Base-by-base conservation (phyloP, 1,284 basidiomycete genomes). In the Neolentinus lepideus region DNA sequence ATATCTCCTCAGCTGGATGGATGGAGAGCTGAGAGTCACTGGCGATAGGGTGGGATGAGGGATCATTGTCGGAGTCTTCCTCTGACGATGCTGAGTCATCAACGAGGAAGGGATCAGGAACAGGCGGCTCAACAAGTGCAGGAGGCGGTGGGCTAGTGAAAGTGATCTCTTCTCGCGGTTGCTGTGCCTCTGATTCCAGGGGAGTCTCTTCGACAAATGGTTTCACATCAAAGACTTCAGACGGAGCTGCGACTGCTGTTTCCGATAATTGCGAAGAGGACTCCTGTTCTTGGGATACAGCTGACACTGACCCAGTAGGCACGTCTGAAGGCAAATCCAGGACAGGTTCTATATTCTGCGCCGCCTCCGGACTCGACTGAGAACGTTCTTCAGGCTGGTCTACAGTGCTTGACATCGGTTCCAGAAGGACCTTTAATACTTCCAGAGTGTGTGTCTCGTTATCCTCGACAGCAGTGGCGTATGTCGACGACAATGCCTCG, bases 41-140 rank as follows among this genome's bases (percentile, higher is more conserved):
- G 29, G 56, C 31, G 57, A 56, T n/a, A 55, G 31, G 11, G 25
- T 27, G 33, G 31, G 69, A 69, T 6, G 65, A 69, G 21, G 69
- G 61, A 8, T 66, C 67, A 48, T 70, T 66, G 14, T 68, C 67
- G 46, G 71, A 71, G 25, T 66, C 65, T 0, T 63, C 57, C 9
- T 64, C 63, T 21, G 38, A 43, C n/a, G 38, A 43, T 4, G 12
- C 38, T 2, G 62, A 54, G 57, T 79, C 78, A 57, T 81, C 81
- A 27, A 81, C 67, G 53, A 82, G 69, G 69, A 84, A 84, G 1
- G 82, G 80, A 65, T 84, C 75, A n/a, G 77, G 78, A 2, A 71
- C 72, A 56, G 79, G 77, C 19, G 73, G 71, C 61, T 78, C 76
- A 31, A 71, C 67, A 0, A 59, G 54, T 6, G 59, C 58, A 0